A percentile compares a stretch with the other conserved stretches of the same genome.
These are phyloP conservation scores for Ashbya aceris DNA, from an alignment of 1,139 yeast genomes.

Conservation along the genomic window DNA sequence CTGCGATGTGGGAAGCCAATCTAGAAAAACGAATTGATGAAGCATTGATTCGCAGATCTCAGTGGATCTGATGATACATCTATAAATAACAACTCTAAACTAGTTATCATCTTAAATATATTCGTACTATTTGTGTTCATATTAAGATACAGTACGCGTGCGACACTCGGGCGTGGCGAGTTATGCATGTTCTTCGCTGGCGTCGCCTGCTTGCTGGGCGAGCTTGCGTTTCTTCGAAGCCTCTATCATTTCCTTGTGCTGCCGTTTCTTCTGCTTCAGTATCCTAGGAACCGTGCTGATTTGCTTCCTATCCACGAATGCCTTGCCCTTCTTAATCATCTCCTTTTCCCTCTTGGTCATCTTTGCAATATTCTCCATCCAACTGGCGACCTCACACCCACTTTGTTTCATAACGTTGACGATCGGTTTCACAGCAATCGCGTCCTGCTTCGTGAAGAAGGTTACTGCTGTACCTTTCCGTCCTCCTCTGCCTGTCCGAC, in stretches of 20 bases:
- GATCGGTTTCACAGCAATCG: constrained; percentile 65
- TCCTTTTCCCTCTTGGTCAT: constrained; percentile 60
- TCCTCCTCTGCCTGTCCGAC: constrained; percentile 98
- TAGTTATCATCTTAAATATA: no score
- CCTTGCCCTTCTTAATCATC: constrained; percentile 46
- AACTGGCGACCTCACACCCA: constrained; percentile 62
- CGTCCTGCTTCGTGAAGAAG: constrained; percentile 85
- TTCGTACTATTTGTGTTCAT: no score
- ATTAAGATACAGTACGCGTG: no score
- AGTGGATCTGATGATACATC: no score
- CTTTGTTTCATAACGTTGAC: constrained; percentile 93
- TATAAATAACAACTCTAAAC: no score
- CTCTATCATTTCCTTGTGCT: constrained; percentile 62
- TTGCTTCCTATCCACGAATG: constrained; percentile 40
- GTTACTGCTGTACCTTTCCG: constrained; percentile 81
- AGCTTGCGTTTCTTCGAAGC: constrained; percentile 61
- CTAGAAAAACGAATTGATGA: no score
- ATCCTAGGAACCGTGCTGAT: constrained; percentile 83
- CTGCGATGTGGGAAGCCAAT: no score
- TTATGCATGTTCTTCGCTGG: no score
- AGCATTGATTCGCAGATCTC: no score
- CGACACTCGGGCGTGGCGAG: no score
- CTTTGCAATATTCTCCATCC: constrained; percentile 78
- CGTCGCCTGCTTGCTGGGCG: neutral
- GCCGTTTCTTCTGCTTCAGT: constrained; percentile 54